A percentile compares a stretch with the other conserved stretches of the same genome.
phyloP scores from a whole-genome alignment of 1,139 yeast species.

The Candida neerlandica region DNA sequence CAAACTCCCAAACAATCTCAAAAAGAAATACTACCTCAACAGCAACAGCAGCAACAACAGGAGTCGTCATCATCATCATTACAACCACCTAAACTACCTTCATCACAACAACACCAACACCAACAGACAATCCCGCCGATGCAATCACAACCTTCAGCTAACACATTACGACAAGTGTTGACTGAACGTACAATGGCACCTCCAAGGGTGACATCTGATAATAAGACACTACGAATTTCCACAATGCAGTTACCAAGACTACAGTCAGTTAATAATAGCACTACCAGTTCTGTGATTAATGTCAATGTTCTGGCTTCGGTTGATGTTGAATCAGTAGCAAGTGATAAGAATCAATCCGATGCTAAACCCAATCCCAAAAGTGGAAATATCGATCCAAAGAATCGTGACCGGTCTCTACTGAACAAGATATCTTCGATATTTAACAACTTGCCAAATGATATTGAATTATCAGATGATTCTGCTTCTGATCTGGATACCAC shows the following conservation, averaged over 20 bases:
- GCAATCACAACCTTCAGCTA: slow-evolving; percentile 1
- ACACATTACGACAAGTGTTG: slow-evolving; percentile 1
- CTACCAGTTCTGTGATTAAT: slow-evolving; percentile 36
- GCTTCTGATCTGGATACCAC: slow-evolving; percentile 47
- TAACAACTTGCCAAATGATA: slow-evolving; percentile 51
- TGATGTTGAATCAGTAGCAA: slow-evolving; percentile 14
- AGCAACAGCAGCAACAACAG: slow-evolving; percentile 1
- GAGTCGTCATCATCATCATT: neutral
- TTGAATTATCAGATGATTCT: slow-evolving; percentile 51
- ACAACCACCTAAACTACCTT: neutral
- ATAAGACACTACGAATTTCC: slow-evolving; percentile 32
- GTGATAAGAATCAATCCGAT: neutral
- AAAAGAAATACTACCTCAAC: neutral
- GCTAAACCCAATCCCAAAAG: slow-evolving; percentile 10
- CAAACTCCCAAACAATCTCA: slow-evolving; percentile 1
- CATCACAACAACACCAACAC: neutral
- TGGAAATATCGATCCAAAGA: neutral
- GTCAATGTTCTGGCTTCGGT: slow-evolving; percentile 34
- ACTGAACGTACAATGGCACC: slow-evolving; percentile 11
- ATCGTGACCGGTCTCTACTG: slow-evolving; percentile 10
- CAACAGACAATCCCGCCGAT: neutral
- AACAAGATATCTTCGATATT: slow-evolving; percentile 41
- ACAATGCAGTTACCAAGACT: slow-evolving; percentile 23
- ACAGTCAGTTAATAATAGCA: slow-evolving; percentile 23
- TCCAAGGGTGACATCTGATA: slow-evolving; percentile 37